Evolutionary conservation across 371 early-diverging fungal genomes (phyloP), one percentile per base, ranked within the genome.

Genomic region (Catenaria anguillulae): DNA sequence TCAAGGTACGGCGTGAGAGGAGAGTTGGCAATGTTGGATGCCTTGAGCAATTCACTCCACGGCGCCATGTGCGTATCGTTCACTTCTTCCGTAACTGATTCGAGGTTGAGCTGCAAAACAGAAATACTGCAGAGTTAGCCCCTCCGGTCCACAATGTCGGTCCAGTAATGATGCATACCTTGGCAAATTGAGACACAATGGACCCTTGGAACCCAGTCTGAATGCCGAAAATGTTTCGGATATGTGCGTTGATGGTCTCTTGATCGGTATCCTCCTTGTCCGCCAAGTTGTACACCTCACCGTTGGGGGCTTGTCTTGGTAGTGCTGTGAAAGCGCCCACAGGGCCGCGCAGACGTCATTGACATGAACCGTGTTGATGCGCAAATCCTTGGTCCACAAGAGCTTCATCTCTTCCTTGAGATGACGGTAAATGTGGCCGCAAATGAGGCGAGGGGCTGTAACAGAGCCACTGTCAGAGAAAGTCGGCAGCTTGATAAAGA

Each of bases 1-100:
- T 95, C 93, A 45, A 95, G 69, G 65, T 90, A 95, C 8, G 96
- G 96, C n/a, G 92, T 90, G 61, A 95, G 68, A 3, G 93, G 92
- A 34, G 93, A 89, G 62, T 79, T 79, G n/a, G 68, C 71, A 45
- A 91, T 82, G n/a, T 81, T 77, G 12, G 76, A 76, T 3, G 71
- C 68, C 13, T 72, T 71, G 24, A 85, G 62, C 33, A 88, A 60
- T 4, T 79, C 75, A 46, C 80, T 74, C 89, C 88, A 34, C 10
- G 45, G 45, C 21, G 19, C 45, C 45, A 43, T 43, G 45, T 43
- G 45, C 4, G 45, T 21, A 17, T 43, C 45, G 65, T 95, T 95
- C 56, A 88, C 84, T 35, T 90, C 92, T 60, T 95, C 92, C 0
- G 86, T 82, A 4, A 89, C 84, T 21, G 85, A 80, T 50, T 87